A percentile compares a stretch with the other conserved stretches of the same genome.
phyloP scores from a whole-genome alignment of 2,329 filamentous ascomycete species.

The Aspergillus fructus region DNA sequence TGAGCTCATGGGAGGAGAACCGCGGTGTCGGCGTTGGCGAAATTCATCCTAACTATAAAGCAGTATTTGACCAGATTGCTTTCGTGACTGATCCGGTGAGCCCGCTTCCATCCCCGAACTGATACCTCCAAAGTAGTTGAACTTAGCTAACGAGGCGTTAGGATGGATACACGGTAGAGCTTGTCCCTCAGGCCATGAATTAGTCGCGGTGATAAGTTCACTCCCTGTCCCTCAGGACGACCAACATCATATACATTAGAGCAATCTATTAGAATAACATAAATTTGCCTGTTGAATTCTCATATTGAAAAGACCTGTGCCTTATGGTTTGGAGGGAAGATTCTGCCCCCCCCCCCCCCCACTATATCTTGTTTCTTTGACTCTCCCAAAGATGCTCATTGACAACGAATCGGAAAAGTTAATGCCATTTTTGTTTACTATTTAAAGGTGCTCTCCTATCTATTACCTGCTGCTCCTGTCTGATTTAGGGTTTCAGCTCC shows the following conservation, averaged over 20 bases:
- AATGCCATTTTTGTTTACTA: no score
- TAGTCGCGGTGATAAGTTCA: not conserved
- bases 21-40: constrained; percentile 32
- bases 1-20: constrained; percentile 35
- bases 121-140: not conserved
- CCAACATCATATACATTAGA: not conserved
- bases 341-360: no score
- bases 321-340: no score
- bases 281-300: not conserved
- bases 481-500: no score
- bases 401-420: no score
- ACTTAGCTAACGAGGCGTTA: constrained; percentile 13
- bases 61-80: constrained; percentile 37
- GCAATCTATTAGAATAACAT: not conserved
- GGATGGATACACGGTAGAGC: constrained; percentile 37
- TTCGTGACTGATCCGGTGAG: constrained; percentile 42
- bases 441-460: no score
- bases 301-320: not conserved
- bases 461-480: no score
- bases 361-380: no score
- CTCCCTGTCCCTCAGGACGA: not conserved
- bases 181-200: constrained; percentile 31
- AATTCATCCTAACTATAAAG: constrained; percentile 35
- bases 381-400: no score
- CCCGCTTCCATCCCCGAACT: not conserved